Base-by-base conservation (phyloP, 176 grass and related monocot genomes). In the Oryza rufipogon region DNA sequence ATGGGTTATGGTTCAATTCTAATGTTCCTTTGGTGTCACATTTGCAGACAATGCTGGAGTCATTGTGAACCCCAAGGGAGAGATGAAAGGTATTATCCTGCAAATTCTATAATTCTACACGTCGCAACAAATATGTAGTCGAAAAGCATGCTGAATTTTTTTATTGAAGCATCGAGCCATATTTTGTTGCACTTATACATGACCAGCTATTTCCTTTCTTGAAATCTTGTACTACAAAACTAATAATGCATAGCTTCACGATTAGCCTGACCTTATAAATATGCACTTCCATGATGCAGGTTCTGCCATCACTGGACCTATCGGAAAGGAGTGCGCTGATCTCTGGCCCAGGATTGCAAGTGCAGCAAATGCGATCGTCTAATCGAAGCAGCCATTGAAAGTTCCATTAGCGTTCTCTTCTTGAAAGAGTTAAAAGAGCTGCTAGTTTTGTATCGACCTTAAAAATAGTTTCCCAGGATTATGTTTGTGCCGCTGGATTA, bases 331-430 rank as follows among this genome's bases (percentile, higher is more conserved):
- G 64, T 96, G 94, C 0, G 94, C 94, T 45, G 94, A 93, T 89
- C 87, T 96, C 28, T 96, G 94, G 94, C 94, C 94, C 41, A 96
- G 94, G 85, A 96, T 96, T 23, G 94, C 94, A 28, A 93, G 94
- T 61, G 94, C 94, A 6, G 94, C 94, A 33, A 96, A 96, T 63
- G 94, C 94, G 0, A 96, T 96, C 0, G 94, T 96, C 25, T 96
- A 58, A 86, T 83, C 12, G 25, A 60, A 81, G 73, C 74, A 73
- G 45, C 20, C 49, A 67, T 34, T 41, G 61, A 7, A 26, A 72
- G 74, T 47, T 81, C 26, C 58, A 28, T 52, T 86, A 84, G 69
- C 19, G 25, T 72, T 8, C 23, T 17, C 42, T 23, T 71, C 41
- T 51, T 83, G 9, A 30, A 61, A 51, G 32, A 65, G 64, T 34